Conservation (phyloP, 148 eudicot species). For the Mesembryanthemum crystallinum region DNA sequence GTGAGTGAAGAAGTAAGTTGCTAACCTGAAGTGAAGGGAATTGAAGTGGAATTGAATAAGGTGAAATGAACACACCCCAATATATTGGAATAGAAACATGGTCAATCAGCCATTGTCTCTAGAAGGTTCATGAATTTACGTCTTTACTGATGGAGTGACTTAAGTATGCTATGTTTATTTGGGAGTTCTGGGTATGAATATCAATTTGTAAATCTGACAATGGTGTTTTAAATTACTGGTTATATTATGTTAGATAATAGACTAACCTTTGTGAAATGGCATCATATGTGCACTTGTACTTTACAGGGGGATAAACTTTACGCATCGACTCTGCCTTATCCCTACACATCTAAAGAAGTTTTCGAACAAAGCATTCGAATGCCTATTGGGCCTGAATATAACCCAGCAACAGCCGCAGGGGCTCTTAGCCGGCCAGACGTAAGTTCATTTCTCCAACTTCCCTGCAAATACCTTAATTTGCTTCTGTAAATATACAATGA, state of each 20-base stretch:
- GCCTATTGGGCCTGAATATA: slow-evolving; percentile 94
- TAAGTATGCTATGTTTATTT: not conserved
- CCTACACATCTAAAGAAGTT: slow-evolving; percentile 63
- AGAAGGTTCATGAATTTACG: not conserved
- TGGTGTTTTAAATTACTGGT: not conserved
- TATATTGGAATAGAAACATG: no score
- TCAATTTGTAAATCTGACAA: not conserved
- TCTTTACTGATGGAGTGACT: not conserved
- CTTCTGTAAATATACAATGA: no score
- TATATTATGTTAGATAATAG: not conserved
- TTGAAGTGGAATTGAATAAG: no score
- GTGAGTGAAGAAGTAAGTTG: no score
- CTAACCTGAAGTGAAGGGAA: no score
- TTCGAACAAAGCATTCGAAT: slow-evolving; percentile 69
- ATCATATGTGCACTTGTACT: slow-evolving; percentile 5
- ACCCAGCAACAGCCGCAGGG: slow-evolving; percentile 63
- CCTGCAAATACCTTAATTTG: not conserved
- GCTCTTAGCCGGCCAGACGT: slow-evolving; percentile 91
- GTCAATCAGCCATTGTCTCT: not conserved
- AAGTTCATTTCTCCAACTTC: slow-evolving; percentile 19
- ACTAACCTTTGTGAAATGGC: not conserved
- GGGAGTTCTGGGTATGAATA: not conserved
- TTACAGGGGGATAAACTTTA: slow-evolving; percentile 77
- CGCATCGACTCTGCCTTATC: slow-evolving; percentile 65
- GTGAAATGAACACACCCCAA: no score